A percentile compares a stretch with the other conserved stretches of the same genome.
Evolutionary conservation across 2,329 filamentous ascomycete genomes (phyloP).

Genomic region (Ustulina deusta): DNA sequence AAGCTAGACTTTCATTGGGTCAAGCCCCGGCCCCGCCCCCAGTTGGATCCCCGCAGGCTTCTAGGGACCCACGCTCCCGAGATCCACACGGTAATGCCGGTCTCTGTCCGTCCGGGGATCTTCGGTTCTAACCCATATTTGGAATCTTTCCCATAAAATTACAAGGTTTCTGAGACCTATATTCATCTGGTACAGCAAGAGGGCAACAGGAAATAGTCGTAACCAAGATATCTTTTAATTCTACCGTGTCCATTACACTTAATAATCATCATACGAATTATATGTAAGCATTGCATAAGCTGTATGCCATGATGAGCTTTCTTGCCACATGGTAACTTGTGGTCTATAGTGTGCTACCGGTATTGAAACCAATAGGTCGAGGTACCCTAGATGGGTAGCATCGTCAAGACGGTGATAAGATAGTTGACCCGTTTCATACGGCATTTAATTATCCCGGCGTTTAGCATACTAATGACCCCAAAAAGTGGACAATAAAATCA

Average conservation of each 20-base stretch:
- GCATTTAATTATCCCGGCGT: too few relatives aligned
- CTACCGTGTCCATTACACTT: too few relatives aligned
- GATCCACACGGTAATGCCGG: slow-evolving; percentile 2
- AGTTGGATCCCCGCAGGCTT: not conserved
- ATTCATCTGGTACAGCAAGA: not conserved
- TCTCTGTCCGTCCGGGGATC: not conserved
- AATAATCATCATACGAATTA: too few relatives aligned
- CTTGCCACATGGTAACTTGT: not conserved
- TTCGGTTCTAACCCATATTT: not conserved
- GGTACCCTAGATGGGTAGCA: not conserved
- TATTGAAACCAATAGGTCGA: not conserved
- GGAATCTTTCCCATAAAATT: not conserved
- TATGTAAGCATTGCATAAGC: too few relatives aligned
- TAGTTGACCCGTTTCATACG: slow-evolving; percentile 3
- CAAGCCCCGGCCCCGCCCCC: slow-evolving; percentile 1
- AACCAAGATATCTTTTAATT: too few relatives aligned
- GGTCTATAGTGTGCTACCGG: not conserved
- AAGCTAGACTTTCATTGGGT: not conserved
- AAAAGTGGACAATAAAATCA: not conserved
- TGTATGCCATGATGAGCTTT: too few relatives aligned
- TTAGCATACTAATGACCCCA: too few relatives aligned
- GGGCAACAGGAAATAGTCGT: too few relatives aligned
- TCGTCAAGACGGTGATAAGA: not conserved
- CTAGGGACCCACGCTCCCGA: not conserved
- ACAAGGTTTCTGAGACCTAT: not conserved